Evolutionary conservation across 208 protist genomes (phyloP), one percentile per base, ranked within the genome.

Genomic region (Crithidia acanthocephali): DNA sequence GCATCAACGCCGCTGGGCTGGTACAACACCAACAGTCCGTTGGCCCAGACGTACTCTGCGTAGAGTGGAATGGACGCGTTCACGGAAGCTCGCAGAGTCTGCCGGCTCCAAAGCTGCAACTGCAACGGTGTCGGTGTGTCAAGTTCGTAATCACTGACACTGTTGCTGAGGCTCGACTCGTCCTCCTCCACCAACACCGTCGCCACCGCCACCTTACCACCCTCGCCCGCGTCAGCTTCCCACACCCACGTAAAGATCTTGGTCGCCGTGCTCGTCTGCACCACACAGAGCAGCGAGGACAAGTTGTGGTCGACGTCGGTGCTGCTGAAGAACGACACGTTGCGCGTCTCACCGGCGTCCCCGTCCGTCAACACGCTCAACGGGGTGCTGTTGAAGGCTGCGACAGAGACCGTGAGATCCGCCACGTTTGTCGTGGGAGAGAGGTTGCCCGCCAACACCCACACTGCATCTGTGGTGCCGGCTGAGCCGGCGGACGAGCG

Each of bases 1-100:
- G 11, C 48, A 22, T 4, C 33, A 16, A n/a, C 18, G 45, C 22
- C 51, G 6, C 30, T 61, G 25, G 53, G n/a, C 23, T 60, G 68
- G 16, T 30, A 80, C 4, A 80, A 13, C 18, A 68, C 25, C 18
- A 72, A 57, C 7, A 80, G 60, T 4, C 67, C 69, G 30, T 60
- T 80, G 0, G 68, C 55, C n/a, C 32, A 6, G n/a, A 80, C 11
- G 62, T 68, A 40, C 13, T 6, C 7, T 0, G 59, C 33, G 37
- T 30, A 37, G 22, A 65, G 37, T 13, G 5, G 2, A 22, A 20
- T 15, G n/a, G 7, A 28, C 9, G 48, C 23, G 25, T 67, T 42
- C 13, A 56, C n/a, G 1, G 4, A 22, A 6, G 44, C 23, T 23
- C 35, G 30, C 37, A 70, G 35, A 35, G 27, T 23, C 45, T 78